A percentile compares a stretch with the other conserved stretches of the same genome.
phyloP scores from a whole-genome alignment of 139 green algal species.

The Chlamydomonas sphaeroides region DNA sequence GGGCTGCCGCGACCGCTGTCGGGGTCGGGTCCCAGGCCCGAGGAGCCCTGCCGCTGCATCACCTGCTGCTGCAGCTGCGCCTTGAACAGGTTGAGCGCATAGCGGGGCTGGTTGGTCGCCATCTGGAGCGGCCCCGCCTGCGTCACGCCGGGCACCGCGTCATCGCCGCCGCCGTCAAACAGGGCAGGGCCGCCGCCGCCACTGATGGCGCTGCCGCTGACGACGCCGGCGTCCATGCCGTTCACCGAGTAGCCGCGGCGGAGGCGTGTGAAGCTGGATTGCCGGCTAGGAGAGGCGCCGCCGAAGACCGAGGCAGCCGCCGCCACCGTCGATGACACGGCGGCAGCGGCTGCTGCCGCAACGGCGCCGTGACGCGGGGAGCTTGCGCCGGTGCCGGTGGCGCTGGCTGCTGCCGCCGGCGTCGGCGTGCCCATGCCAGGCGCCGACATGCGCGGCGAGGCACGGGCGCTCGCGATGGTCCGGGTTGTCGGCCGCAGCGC shows the following conservation, averaged over 20 bases:
- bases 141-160: not conserved
- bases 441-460: too few species aligned
- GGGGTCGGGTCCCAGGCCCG: not conserved
- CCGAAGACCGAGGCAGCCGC: not conserved
- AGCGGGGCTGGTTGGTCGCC: not conserved
- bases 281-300: too few species aligned
- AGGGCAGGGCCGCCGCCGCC: not conserved
- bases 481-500: too few species aligned
- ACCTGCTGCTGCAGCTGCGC: not conserved
- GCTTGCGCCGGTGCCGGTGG: too few species aligned
- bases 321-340: not conserved
- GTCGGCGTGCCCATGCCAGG: too few species aligned
- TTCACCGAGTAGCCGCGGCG: not conserved
- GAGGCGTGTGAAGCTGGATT: not conserved
- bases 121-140: not conserved
- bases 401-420: too few species aligned
- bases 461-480: too few species aligned
- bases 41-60: not conserved
- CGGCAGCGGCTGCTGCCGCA: not conserved
- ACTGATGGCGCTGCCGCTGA: too few species aligned
- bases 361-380: too few species aligned
- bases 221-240: not conserved
- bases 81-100: constrained; percentile 14
- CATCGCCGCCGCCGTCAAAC: constrained; percentile 28
- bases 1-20: not conserved